Evolutionary conservation across 352 stramenopile species (phyloP), one percentile per base, ranked within the genome.

Genomic region (Phytophthora pisi): DNA sequence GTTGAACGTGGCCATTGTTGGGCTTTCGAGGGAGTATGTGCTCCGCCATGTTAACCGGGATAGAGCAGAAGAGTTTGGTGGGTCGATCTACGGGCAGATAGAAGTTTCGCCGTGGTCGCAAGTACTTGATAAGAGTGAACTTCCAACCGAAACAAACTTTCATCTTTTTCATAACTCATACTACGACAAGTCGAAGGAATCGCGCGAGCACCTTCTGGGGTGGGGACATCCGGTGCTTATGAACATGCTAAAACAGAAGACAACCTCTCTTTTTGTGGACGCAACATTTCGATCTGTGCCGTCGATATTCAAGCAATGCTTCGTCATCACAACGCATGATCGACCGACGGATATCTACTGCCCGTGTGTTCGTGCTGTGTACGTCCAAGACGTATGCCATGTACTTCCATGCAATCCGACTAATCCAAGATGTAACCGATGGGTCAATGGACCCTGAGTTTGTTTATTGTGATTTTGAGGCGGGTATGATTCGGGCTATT

Each of bases 391-490:
- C 46, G 18, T 60, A 66, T 36, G 7, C 1, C 0, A 50, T 26
- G 10, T 66, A 66, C 9, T 66, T 55, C 24, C 18, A 66, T 8
- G 5, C 59, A 2, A 49, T 55, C 1, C n/a, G 40, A 5, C 13
- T 30, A 30, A 30, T 30, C 26, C 26, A 30, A 5, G 28, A 5
- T 15, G 36, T 8, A 26, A 46, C 58, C 2, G 49, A 55, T 10
- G 20, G 53, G 24, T 1, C 36, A 7, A 65, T 65, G 26, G 38
- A 65, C n/a, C 49, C 30, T 3, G 38, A 45, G 5, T 45, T 20
- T 15, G 16, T 58, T 2, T 65, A 58, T 15, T 68, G 46, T 20
- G 43, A 68, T n/a, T 62, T 67, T 26, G 45, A 68, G 54, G 40
- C 43, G 6, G 61, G 23, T 5, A 30, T 57, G 7, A 62, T 56